Conservation (phyloP, 23 red algal genomes). For the Gracilaria vermiculophylla region DNA sequence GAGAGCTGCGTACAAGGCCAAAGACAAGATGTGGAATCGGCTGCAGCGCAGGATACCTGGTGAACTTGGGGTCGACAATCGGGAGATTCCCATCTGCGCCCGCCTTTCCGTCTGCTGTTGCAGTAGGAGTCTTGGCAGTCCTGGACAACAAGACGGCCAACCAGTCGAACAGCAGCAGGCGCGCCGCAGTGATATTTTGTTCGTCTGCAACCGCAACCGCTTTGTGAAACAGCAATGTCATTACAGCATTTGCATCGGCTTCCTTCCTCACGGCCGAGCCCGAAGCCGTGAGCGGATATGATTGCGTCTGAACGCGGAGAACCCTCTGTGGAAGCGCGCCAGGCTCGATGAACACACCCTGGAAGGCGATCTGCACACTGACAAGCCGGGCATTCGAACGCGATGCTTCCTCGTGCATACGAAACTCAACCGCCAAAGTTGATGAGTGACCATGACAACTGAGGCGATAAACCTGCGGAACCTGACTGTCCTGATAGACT, state of each 20-base stretch:
- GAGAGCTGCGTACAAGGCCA: constrained; percentile 50
- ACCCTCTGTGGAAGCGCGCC: constrained; percentile 53
- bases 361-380: constrained; percentile 57
- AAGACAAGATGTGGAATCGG: constrained; percentile 45
- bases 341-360: constrained; percentile 58
- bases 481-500: constrained; percentile 37
- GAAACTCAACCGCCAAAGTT: constrained; percentile 48
- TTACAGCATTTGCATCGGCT: constrained; percentile 51
- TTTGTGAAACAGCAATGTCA: constrained; percentile 47
- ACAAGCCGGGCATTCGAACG: background rate
- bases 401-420: background rate
- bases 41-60: constrained; percentile 7
- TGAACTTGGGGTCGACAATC: constrained; percentile 9
- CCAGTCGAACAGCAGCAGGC: constrained; percentile 59
- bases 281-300: background rate
- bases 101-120: too few relatives aligned
- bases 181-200: constrained; percentile 32
- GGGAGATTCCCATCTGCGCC: background rate
- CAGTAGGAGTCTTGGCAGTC: constrained; percentile 1
- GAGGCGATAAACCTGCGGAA: constrained; percentile 41
- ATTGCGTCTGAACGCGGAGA: constrained; percentile 40
- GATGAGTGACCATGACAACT: constrained; percentile 49
- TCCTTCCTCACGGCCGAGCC: constrained; percentile 13
- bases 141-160: constrained; percentile 36
- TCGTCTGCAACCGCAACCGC: constrained; percentile 39